Conservation (phyloP, 352 stramenopile species). For the Phytopythium delawarense region DNA sequence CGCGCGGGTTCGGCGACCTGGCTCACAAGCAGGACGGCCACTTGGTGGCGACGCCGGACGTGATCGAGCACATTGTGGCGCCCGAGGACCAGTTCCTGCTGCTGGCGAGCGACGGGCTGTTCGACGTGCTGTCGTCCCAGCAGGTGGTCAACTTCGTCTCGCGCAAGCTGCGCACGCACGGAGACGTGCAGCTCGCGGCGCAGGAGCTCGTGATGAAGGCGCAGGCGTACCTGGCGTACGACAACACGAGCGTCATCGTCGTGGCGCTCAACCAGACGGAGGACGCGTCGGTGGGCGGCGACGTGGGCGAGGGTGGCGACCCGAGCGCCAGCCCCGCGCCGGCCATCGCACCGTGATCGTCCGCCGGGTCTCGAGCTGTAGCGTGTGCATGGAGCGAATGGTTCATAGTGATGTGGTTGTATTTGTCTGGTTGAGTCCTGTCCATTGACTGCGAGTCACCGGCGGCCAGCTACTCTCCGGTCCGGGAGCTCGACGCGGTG, state of each 20-base stretch:
- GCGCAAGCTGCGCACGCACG: slow-evolving; percentile 81
- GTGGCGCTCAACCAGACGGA: slow-evolving; percentile 76
- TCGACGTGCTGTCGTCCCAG: slow-evolving; percentile 89
- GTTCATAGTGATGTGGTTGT: slow-evolving; percentile 1
- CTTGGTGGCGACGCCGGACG: slow-evolving; percentile 78
- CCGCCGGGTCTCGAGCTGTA: neutral
- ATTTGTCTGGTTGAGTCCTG: neutral
- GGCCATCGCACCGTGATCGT: neutral
- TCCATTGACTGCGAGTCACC: neutral
- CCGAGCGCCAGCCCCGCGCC: neutral
- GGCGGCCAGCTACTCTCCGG: neutral
- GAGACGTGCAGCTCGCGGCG: slow-evolving; percentile 85
- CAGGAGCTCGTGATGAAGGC: slow-evolving; percentile 87
- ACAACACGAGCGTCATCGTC: slow-evolving; percentile 90
- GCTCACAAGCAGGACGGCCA: slow-evolving; percentile 88
- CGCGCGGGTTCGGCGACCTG: slow-evolving; percentile 85
- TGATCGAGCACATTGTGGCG: slow-evolving; percentile 58
- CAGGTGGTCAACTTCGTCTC: slow-evolving; percentile 90
- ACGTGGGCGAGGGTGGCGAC: neutral
- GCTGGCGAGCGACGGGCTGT: slow-evolving; percentile 89
- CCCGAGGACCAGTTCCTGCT: slow-evolving; percentile 87
- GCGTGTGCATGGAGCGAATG: neutral
- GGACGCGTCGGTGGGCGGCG: slow-evolving; percentile 10
- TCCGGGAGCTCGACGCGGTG: neutral
- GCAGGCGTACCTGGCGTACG: slow-evolving; percentile 86